phyloP scores from a whole-genome alignment of 805 yeast species.

The Debaryomyces prosopidis region DNA sequence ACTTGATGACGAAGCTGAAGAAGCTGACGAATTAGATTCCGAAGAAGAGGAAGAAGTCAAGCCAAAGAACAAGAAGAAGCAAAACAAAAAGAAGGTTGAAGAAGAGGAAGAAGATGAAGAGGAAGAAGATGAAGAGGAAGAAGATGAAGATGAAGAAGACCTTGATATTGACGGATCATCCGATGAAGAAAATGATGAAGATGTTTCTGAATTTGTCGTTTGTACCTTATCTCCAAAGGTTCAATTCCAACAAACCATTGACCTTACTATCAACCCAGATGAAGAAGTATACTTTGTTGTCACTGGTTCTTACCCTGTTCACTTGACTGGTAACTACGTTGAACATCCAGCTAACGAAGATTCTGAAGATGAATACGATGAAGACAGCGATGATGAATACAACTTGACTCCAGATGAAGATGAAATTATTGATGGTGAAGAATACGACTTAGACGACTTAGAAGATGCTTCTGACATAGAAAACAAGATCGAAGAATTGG shows the following conservation, averaged over 20 bases:
- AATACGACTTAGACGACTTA: conserved; percentile 58
- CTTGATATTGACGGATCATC: conserved; percentile 41
- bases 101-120: conserved; percentile 55
- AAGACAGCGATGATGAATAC: conserved; percentile 46
- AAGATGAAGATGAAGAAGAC: conserved; percentile 50
- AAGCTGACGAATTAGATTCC: conserved; percentile 46
- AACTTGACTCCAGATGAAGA: conserved; percentile 79
- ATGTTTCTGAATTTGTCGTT: conserved; percentile 78
- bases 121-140: conserved; percentile 51
- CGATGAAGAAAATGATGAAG: conserved; percentile 66
- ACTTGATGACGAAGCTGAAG: conserved; percentile 48
- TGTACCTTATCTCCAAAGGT: conserved; percentile 87
- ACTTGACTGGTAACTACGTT: conserved; percentile 91
- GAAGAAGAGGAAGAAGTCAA: conserved; percentile 32
- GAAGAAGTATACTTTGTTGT: conserved; percentile 95
- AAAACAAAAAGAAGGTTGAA: conserved; percentile 29
- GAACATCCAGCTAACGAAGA: conserved; percentile 90
- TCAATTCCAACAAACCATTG: conserved; percentile 87
- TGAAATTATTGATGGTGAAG: conserved; percentile 57
- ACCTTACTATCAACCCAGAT: conserved; percentile 85
- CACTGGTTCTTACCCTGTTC: conserved; percentile 92
- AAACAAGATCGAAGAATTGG: conserved; percentile 71
- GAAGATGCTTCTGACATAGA: conserved; percentile 72
- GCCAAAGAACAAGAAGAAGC: conserved; percentile 24
- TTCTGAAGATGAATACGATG: conserved; percentile 52